These are phyloP conservation scores for Diplodia mutila DNA, from an alignment of 2,329 filamentous ascomycete genomes.

Conservation along the genomic window DNA sequence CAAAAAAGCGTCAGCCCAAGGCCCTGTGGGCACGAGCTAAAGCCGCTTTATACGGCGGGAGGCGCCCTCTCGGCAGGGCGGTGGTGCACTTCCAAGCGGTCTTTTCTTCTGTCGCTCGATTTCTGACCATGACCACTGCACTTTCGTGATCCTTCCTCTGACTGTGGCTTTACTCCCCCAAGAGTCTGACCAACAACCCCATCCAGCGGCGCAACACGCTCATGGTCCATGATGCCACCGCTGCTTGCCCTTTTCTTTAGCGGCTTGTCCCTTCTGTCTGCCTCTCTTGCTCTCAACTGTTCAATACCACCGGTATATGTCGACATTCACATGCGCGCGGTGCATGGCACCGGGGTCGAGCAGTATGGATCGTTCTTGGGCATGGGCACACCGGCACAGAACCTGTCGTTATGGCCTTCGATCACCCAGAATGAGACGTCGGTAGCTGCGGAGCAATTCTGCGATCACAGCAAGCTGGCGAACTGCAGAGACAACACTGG, in stretches of 20 bases:
- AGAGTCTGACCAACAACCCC: slow-evolving; percentile 8
- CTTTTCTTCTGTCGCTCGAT: background rate
- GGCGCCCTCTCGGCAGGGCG: slow-evolving; percentile 11
- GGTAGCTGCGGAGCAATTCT: slow-evolving; percentile 43
- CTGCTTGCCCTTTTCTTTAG: slow-evolving; percentile 35
- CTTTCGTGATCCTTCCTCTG: slow-evolving; percentile 17
- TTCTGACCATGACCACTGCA: slow-evolving; percentile 15
- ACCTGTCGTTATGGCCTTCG: slow-evolving; percentile 50
- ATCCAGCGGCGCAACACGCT: background rate
- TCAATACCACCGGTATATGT: slow-evolving; percentile 46
- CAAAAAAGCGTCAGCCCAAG: slow-evolving; percentile 4
- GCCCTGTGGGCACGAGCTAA: background rate
- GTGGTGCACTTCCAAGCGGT: background rate
- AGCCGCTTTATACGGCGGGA: slow-evolving; percentile 15
- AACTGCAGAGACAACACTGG: slow-evolving; percentile 40
- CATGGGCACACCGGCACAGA: slow-evolving; percentile 48
- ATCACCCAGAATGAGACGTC: slow-evolving; percentile 48
- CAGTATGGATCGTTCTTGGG: slow-evolving; percentile 53
- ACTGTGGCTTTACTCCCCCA: slow-evolving; percentile 7
- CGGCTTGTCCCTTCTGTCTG: slow-evolving; percentile 42
- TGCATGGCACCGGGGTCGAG: slow-evolving; percentile 44
- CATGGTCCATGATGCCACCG: slow-evolving; percentile 34
- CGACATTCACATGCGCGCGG: slow-evolving; percentile 49
- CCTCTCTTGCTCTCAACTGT: slow-evolving; percentile 44
- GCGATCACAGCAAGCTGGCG: slow-evolving; percentile 38